Conservation (phyloP, 2,329 filamentous ascomycete genomes). For the Penicillium corylophilum region DNA sequence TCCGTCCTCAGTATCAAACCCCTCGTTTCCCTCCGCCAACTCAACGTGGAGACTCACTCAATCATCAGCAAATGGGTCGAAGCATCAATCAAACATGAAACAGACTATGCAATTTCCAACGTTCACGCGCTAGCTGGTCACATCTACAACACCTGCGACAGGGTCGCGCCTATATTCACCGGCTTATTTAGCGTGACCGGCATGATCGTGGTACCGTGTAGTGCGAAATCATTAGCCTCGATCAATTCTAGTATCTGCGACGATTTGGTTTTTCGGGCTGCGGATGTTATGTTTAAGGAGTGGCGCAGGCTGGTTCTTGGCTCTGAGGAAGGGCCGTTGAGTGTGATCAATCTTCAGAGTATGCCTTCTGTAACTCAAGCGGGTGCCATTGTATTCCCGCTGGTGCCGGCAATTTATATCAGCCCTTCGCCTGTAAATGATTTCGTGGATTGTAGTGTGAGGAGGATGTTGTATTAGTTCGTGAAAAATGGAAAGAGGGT, state of each 20-base stretch:
- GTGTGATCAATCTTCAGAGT: conserved; percentile 48
- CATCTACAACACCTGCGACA: conserved; percentile 44
- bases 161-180: conserved; percentile 47
- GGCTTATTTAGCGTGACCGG: conserved; percentile 46
- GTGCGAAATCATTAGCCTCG: conserved; percentile 50
- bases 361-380: conserved; percentile 43
- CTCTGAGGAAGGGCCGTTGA: conserved; percentile 48
- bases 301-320: conserved; percentile 42
- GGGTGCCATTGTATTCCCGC: conserved; percentile 48
- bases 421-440: conserved; percentile 42
- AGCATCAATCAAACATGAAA: conserved; percentile 51
- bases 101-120: conserved; percentile 39
- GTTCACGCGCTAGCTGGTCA: conserved; percentile 42
- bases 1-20: conserved; percentile 46
- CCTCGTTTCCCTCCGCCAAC: conserved; percentile 39
- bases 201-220: conserved; percentile 52
- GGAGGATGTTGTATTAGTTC: conserved; percentile 49
- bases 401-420: conserved; percentile 49
- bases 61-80: conserved; percentile 19
- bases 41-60: no score
- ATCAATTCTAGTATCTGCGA: conserved; percentile 45
- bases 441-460: conserved; percentile 47
- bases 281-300: conserved; percentile 51
- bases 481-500: conserved; percentile 30
- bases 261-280: conserved; percentile 48